Evolutionary conservation across 176 grass and related monocot genomes (phyloP), one percentile per base, ranked within the genome.

Genomic region (Musa beccarii): DNA sequence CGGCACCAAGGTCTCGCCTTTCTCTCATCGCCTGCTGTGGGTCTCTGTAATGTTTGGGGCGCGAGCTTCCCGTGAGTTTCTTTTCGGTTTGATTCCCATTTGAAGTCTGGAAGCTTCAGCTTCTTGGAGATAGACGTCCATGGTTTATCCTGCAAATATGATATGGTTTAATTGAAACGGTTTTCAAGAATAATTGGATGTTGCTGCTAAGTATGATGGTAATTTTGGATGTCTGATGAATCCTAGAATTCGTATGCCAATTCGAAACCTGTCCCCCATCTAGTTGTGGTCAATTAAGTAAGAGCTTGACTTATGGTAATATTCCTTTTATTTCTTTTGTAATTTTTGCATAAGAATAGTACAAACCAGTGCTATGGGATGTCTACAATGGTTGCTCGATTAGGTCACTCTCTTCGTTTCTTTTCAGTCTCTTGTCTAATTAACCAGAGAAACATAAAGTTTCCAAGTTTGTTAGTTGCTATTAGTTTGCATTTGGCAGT

Each of bases 1-100:
- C 80, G 90, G 90, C 74, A 76, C 87, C 12, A 83, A 89, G 24
- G 90, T 89, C 9, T 55, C 43, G 15, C 14, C 19, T 59, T 66
- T 66, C 22, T 57, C 11, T 55, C 17, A 11, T 69, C 49, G 26
- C 29, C 17, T 49, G 13, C 26, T 49, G 6, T 49, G 5, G 34
- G 28, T 6, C 17, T 69, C 11, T 43, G 15, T 50, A 43, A 43
- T 43, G 34, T 43, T 43, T 43, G 34, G 34, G 34, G 34, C 34
- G 34, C 3, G 34, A 34, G 56, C 56, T 59, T 59, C 4, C 1
- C 4, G 56, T 59, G 56, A 19, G 57, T 61, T 61, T 19, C 7
- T 61, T 15, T 15, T n/a, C 17, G n/a, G 57, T 61, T 61, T n/a
- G n/a, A 21, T 43, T 43, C 34, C 34, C 57, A 21, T n/a, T 6